Evolutionary conservation across 1,284 basidiomycete species (phyloP), one percentile per base, ranked within the genome.

Genomic region (Microbotryum violaceum): DNA sequence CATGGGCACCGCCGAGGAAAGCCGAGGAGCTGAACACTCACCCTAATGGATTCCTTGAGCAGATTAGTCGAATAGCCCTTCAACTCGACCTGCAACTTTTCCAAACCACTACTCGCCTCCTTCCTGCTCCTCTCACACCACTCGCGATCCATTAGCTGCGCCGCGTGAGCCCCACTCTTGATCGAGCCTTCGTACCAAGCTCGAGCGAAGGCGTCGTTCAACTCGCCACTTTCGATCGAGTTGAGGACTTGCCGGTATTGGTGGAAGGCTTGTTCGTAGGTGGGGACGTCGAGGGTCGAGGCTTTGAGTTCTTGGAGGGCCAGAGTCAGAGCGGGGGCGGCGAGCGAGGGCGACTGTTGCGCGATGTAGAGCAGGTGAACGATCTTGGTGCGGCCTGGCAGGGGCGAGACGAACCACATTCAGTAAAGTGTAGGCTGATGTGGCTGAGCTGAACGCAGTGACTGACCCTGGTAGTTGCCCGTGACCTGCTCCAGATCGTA

Each of bases 31-130:
- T 31, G 31, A 31, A 57, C n/a, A 27, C 46, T 25, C 37, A 90
- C 88, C 67, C 91, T 80, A 70, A 91, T 90, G 79, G 89, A 91
- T 79, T 94, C 91, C 75, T 91, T 92, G 78, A 93, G 91, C 82
- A 91, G 85, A 73, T 91, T 93, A 71, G 87, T 89, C 63, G 84
- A 81, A 72, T 92, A 92, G 18, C 86, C 87, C 81, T 90, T 91
- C 72, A 94, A 79, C 75, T 93, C 91, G 12, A 89, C 85, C 75
- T 91, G 88, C 56, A 93, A 78, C 75, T 86, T 88, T 31, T 82
- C 82, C 60, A 80, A 79, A 71, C 90, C 87, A 6, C 79, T 78
- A 60, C 79, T 76, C 70, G 88, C 88, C 70, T 80, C 82, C 60
- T 79, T 76, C 53, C 77, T 78, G 21, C 79, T 81, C 62, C 83